Evolutionary conservation across 441 rosid genomes (phyloP), one percentile per base, ranked within the genome.

Genomic region (Biscutella laevigata): DNA sequence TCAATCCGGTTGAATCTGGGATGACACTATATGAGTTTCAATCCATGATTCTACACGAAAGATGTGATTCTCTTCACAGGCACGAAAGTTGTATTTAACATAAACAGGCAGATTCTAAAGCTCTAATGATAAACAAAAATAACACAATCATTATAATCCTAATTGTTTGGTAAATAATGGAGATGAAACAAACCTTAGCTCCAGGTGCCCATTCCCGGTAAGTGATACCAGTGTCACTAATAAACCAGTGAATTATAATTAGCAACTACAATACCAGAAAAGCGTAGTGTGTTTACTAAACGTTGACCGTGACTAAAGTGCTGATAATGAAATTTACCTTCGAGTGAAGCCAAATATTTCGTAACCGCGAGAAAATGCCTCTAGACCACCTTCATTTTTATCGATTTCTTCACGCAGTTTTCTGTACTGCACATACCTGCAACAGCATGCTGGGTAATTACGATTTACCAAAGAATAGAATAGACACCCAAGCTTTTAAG

Each of bases 121-220:
- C 44, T 56, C 46, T 22, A 48, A 5, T 20, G 53, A 41, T 20
- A 4, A 7, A 43, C 8, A 36, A 35, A 34, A 40, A 42, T 14
- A 22, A 14, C 20, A 25, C 44, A 15, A 11, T 20, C 53, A 36
- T 7, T 13, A 17, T 16, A 47, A 5, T 6, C 5, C 32, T 13
- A 19, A 13, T 42, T 10, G 2, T 6, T 27, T 19, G 46, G n/a
- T 16, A 46, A 13, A 44, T 17, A 40, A 47, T 1, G 7, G 41
- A 39, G 57, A 44, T 37, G 28, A 66, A 28, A 76, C 82, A 59
- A 53, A 92, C 98, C 95, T 73, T 86, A 26, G 98, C 98, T 80
- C 94, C 96, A 0, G 98, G 98, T 49, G 98, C 96, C 98, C 98
- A 92, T 73, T 92, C 98, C 57, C 95, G 71, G 65, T 88, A 92